Conservation (phyloP, 2,329 filamentous ascomycete species). For the Didymellaceae sp. region DNA sequence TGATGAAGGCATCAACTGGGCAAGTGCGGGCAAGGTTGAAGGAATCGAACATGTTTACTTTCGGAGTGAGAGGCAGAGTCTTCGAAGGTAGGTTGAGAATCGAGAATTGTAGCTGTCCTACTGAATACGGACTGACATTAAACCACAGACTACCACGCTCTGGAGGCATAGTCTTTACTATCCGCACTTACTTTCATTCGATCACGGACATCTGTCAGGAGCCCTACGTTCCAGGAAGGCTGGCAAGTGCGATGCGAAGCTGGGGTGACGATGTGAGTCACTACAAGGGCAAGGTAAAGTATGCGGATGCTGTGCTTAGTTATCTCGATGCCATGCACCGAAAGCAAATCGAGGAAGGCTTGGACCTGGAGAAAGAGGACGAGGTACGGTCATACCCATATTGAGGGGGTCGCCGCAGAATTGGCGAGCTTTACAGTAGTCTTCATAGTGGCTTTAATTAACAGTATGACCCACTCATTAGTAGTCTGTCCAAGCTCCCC, state of each 20-base stretch:
- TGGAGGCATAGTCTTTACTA: constrained; percentile 70
- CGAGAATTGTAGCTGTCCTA: neutral
- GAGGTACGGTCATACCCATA: constrained; percentile 66
- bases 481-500: too few species aligned
- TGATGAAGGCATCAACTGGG: constrained; percentile 56
- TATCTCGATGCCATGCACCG: constrained; percentile 77
- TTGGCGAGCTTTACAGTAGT: too few species aligned
- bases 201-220: constrained; percentile 72
- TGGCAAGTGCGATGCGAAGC: constrained; percentile 79
- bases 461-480: too few species aligned
- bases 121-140: neutral
- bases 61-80: constrained; percentile 74
- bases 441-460: too few species aligned
- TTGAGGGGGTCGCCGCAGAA: too few species aligned
- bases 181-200: constrained; percentile 80
- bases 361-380: constrained; percentile 68
- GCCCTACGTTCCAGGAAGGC: constrained; percentile 76
- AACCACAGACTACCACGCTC: constrained; percentile 53
- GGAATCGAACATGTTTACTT: constrained; percentile 78
- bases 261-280: constrained; percentile 78
- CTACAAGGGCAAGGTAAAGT: constrained; percentile 81
- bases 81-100: constrained; percentile 58
- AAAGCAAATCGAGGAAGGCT: constrained; percentile 72
- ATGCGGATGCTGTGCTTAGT: constrained; percentile 74
- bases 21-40: constrained; percentile 70